A percentile compares a stretch with the other conserved stretches of the same genome.
Conservation (phyloP, 805 yeast genomes). For the Kodamaea kaohsiungensis region DNA sequence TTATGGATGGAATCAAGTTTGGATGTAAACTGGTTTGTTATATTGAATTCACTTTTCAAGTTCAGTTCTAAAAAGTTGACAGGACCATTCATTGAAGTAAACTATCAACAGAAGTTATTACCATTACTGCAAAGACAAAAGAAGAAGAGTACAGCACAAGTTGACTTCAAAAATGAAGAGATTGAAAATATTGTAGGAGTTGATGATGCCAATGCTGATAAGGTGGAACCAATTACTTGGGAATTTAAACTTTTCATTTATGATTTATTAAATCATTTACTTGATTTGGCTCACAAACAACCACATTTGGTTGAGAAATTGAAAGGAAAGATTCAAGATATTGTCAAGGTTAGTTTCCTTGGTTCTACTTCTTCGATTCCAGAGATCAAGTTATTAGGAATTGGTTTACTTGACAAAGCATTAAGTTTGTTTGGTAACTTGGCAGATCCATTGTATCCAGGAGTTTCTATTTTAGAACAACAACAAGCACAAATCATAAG, state of each 20-base stretch:
- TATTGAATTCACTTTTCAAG: slow-evolving; percentile 49
- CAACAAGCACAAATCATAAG: slow-evolving; percentile 94
- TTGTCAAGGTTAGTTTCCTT: slow-evolving; percentile 75
- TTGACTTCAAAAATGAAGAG: slow-evolving; percentile 43
- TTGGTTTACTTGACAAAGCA: slow-evolving; percentile 63
- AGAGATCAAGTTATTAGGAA: slow-evolving; percentile 62
- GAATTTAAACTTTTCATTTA: slow-evolving; percentile 52
- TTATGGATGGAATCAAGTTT: slow-evolving; percentile 61
- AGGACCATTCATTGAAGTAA: slow-evolving; percentile 37
- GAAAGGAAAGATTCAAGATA: slow-evolving; percentile 53
- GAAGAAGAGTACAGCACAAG: slow-evolving; percentile 24
- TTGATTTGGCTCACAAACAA: slow-evolving; percentile 42
- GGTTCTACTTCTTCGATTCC: slow-evolving; percentile 75
- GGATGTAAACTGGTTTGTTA: slow-evolving; percentile 57
- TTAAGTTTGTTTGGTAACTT: slow-evolving; percentile 60
- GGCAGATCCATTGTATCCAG: slow-evolving; percentile 72
- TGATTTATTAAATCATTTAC: slow-evolving; percentile 44
- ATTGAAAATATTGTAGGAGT: slow-evolving; percentile 40
- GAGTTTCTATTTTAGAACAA: slow-evolving; percentile 75
- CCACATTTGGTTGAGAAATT: slow-evolving; percentile 45
- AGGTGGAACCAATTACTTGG: slow-evolving; percentile 61
- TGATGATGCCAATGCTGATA: slow-evolving; percentile 35
- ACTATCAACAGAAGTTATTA: slow-evolving; percentile 40
- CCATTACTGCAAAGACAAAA: slow-evolving; percentile 45
- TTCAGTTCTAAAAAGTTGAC: slow-evolving; percentile 38